phyloP scores from a whole-genome alignment of 176 grass and related monocot species.

The Puccinellia tenuiflora region DNA sequence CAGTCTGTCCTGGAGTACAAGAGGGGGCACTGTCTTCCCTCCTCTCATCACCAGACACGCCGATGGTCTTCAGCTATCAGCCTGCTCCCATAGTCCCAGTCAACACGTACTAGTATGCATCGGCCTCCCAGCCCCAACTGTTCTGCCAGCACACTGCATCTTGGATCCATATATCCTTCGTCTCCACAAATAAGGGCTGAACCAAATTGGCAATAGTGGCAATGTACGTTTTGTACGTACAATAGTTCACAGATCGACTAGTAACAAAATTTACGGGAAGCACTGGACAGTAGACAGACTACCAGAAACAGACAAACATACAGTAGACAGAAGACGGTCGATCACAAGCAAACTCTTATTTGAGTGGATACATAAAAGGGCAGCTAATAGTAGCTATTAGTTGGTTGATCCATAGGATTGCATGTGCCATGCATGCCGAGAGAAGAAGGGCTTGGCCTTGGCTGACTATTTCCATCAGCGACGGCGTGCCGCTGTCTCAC shows the following conservation, averaged over 20 bases:
- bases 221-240: not conserved
- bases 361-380: not conserved
- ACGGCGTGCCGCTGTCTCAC: conserved; percentile 73
- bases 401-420: conserved; percentile 14
- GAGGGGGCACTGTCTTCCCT: not conserved
- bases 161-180: not conserved
- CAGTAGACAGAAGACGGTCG: not conserved
- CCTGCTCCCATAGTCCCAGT: conserved; percentile 16
- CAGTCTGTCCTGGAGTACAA: not conserved
- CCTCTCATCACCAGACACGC: conserved; percentile 17
- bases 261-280: not conserved
- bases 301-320: not conserved
- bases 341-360: conserved; percentile 13
- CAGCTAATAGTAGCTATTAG: conserved; percentile 13
- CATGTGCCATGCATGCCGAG: not conserved
- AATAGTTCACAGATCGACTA: not conserved
- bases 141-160: conserved; percentile 1
- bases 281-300: not conserved
- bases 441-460: not conserved
- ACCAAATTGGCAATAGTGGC: not conserved
- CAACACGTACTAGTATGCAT: conserved; percentile 26
- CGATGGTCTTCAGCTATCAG: not conserved
- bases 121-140: not conserved
- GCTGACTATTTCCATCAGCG: conserved; percentile 28
- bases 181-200: conserved; percentile 13